Base-by-base conservation (phyloP, 2,329 filamentous ascomycete species). In the Nothophoma quercina region DNA sequence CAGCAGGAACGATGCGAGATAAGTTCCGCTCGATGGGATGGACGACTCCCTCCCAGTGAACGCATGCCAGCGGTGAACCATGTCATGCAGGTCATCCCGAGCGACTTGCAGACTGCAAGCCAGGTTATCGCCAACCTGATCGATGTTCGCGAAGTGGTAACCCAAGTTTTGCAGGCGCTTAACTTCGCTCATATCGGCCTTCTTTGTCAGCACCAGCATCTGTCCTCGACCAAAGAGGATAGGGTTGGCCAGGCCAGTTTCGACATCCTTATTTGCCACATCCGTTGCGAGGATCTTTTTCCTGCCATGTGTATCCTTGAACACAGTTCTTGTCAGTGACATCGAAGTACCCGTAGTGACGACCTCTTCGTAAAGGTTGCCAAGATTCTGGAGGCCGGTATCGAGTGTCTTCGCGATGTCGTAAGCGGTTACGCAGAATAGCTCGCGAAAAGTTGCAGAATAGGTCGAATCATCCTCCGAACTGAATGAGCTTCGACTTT, bases 361-460 rank as follows among this genome's bases (percentile, higher is more conserved):
- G 6, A 95, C 88, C 60, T 91, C 86, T 58, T 93, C 88, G 77
- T 89, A 93, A 1, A 95, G 77, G 8, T 85, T 79, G 5, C 91
- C 91, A 7, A 89, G 74, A 4, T 85, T 80, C 6, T 83, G 79
- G 2, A 93, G 75, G 3, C 83, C 80, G 33, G 84, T 83, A 54
- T 85, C 84, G 57, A 93, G 78, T 44, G 85, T 83, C 10, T 83
- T 79, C 1, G 91, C 89, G 7, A 96, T 82, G n/a, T 87, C 84
- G 5, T 86, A 80, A 1, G 91, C 91, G 2, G 91, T 88, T 8
- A 91, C 81, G 66, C 90, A 96, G 71, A 96, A 96, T 8, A 93
- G 80, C 68, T 96, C 90, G 19, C 90, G 86, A 70, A 96, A 92
- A 1, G 93, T 81, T 13, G 87, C 78, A 26, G 90, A 88, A 70